Evolutionary conservation across 116 monocot species (phyloP).

Genomic region (Iris pallida): DNA sequence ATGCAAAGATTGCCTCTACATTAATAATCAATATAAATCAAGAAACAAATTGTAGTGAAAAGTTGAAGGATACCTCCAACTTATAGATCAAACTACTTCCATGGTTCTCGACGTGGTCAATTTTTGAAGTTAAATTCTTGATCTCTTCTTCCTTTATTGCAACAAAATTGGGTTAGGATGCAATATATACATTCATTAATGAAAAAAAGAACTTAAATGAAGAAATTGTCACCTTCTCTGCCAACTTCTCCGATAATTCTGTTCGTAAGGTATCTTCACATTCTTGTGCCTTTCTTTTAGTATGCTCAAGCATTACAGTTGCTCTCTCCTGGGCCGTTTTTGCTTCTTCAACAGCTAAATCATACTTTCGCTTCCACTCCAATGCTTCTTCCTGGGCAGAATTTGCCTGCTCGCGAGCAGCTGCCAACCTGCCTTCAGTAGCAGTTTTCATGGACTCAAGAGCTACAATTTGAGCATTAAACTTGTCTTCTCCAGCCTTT

Average conservation of each 20-base stretch:
- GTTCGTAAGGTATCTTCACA: constrained; percentile 72
- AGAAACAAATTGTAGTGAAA: background rate
- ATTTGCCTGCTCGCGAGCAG: constrained; percentile 73
- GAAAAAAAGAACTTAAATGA: background rate
- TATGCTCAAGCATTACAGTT: constrained; percentile 52
- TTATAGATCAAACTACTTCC: constrained; percentile 34
- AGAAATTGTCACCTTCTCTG: constrained; percentile 54
- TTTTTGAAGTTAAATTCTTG: constrained; percentile 45
- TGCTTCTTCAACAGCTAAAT: constrained; percentile 57
- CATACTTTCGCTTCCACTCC: constrained; percentile 91
- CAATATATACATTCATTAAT: background rate
- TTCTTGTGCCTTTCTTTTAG: constrained; percentile 61
- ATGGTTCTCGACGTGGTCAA: constrained; percentile 41
- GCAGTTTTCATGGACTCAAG: constrained; percentile 62
- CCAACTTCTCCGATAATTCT: constrained; percentile 47
- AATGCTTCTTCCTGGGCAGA: constrained; percentile 74
- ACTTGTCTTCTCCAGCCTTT: constrained; percentile 51
- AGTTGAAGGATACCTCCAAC: constrained; percentile 46
- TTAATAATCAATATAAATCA: background rate
- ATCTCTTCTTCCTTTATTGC: constrained; percentile 71
- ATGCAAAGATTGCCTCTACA: background rate
- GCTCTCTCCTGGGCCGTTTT: constrained; percentile 67
- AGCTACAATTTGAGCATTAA: constrained; percentile 39
- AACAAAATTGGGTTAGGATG: background rate
- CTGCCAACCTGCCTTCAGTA: constrained; percentile 63